These are phyloP conservation scores for Pythium brassicae DNA, from an alignment of 352 stramenopile species.

Conservation along the genomic window DNA sequence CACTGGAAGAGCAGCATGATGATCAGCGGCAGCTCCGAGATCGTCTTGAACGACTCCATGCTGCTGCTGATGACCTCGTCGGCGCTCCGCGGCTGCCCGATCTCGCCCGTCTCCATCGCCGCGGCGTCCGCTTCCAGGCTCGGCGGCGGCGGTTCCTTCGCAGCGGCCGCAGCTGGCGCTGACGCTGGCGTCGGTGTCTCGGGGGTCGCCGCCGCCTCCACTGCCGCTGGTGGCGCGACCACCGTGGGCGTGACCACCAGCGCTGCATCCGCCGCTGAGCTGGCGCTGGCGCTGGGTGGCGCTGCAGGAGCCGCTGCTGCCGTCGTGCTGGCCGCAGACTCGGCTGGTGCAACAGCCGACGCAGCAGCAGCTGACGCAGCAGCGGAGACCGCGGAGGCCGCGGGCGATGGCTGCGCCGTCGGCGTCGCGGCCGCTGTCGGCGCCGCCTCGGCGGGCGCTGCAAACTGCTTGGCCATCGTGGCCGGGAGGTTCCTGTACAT, in stretches of 20 bases:
- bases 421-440: neutral
- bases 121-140: slow-evolving; percentile 11
- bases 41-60: slow-evolving; percentile 92
- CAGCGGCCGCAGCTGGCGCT: slow-evolving; percentile 18
- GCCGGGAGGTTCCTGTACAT: slow-evolving; percentile 88
- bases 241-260: slow-evolving; percentile 7
- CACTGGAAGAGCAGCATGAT: slow-evolving; percentile 99
- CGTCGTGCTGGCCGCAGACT: neutral
- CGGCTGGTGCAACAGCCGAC: neutral
- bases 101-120: slow-evolving; percentile 13
- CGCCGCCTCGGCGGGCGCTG: slow-evolving; percentile 31
- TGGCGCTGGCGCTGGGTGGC: neutral
- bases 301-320: neutral
- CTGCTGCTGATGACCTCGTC: slow-evolving; percentile 72
- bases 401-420: slow-evolving; percentile 8
- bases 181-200: slow-evolving; percentile 12
- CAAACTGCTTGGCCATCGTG: slow-evolving; percentile 86
- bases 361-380: neutral
- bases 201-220: neutral
- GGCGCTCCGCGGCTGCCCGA: slow-evolving; percentile 9
- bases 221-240: neutral
- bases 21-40: slow-evolving; percentile 96
- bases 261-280: slow-evolving; percentile 5
- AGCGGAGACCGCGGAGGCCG: neutral
- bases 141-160: neutral